Percentiles rank a stretch among this genome's conserved stretches.
These are phyloP conservation scores for Murraya koenigii DNA, from an alignment of 345 rosid genomes.

Conservation along the genomic window DNA sequence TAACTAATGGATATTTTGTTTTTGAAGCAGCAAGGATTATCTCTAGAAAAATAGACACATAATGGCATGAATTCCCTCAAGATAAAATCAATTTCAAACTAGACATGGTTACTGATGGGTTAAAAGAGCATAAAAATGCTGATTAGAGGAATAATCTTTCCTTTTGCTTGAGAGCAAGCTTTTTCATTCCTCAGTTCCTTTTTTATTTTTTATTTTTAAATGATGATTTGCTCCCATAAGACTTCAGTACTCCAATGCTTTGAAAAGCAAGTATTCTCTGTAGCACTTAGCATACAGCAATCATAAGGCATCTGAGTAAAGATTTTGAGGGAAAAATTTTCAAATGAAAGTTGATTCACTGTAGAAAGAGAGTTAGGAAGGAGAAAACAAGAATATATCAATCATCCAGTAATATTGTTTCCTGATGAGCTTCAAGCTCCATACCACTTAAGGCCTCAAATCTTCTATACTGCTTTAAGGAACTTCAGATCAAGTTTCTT, in stretches of 20 bases:
- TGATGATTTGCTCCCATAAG: background rate
- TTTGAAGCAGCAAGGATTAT: background rate
- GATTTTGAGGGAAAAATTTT: background rate
- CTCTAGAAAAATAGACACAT: background rate
- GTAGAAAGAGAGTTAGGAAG: background rate
- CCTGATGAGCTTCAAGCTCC: background rate
- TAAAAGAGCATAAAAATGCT: background rate
- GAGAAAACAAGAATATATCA: background rate
- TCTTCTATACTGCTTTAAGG: background rate
- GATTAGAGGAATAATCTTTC: background rate
- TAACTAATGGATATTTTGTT: background rate
- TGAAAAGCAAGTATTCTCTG: background rate
- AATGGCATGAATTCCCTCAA: background rate
- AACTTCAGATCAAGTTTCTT: slow-evolving; percentile 1
- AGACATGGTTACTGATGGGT: background rate
- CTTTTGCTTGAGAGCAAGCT: background rate
- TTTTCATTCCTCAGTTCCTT: background rate
- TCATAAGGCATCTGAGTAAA: background rate
- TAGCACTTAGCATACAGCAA: background rate
- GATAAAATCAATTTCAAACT: background rate
- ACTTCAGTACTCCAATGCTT: background rate
- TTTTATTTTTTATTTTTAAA: background rate
- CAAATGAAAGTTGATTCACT: background rate
- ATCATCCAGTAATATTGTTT: background rate
- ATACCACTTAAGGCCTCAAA: background rate